Percentiles rank a stretch among this genome's conserved stretches.
Conservation (phyloP, 192 early-diverging fungal species). For the Blastocladiella britannica region DNA sequence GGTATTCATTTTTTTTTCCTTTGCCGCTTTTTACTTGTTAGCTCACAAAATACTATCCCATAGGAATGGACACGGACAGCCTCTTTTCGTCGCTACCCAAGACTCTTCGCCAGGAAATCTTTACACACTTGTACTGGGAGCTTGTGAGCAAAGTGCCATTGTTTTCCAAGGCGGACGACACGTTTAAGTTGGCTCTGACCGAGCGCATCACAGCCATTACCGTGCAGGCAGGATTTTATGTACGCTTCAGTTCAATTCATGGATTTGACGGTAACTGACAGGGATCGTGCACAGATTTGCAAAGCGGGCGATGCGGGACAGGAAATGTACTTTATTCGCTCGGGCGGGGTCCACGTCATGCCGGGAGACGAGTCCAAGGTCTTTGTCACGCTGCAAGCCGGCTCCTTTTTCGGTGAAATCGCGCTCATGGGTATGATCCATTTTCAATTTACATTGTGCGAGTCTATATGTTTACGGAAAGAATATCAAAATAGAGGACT, state of each 20-base stretch:
- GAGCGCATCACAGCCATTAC: not conserved
- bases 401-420: conserved; percentile 2
- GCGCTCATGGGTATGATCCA: not conserved
- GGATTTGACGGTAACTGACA: no score
- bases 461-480: no score
- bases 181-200: not conserved
- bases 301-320: not conserved
- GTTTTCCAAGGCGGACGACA: not conserved
- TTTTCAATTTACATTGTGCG: not conserved
- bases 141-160: not conserved
- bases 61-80: not conserved
- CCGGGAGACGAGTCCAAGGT: not conserved
- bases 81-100: not conserved
- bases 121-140: not conserved
- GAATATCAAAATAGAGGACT: no score
- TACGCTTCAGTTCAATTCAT: no score
- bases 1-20: no score
- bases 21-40: no score
- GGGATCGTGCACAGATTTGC: no score
- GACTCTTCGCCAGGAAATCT: not conserved
- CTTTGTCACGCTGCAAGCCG: conserved; percentile 1
- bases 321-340: not conserved
- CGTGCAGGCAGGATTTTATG: not conserved
- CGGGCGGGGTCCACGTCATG: not conserved
- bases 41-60: no score